Conservation (phyloP, 1,284 basidiomycete genomes). For the Puccinia triticina region DNA sequence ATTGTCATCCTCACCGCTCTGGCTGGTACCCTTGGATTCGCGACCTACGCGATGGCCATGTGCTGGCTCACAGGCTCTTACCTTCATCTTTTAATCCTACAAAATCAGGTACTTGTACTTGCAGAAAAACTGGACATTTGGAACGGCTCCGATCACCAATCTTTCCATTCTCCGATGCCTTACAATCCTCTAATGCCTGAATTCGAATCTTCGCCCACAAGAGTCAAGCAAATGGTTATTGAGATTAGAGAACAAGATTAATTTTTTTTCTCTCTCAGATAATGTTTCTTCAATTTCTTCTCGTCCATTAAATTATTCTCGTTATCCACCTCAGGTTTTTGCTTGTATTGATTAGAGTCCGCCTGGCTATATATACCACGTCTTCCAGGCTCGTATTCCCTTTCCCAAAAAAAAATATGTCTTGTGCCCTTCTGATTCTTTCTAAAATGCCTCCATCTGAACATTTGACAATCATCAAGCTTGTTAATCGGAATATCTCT, state of each 20-base stretch:
- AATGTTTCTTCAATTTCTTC: not conserved
- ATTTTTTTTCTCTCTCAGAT: not conserved
- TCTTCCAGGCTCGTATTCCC: not conserved
- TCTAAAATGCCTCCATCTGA: no score
- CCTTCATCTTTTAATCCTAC: slow-evolving; percentile 42
- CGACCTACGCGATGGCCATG: slow-evolving; percentile 28
- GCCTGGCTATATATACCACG: not conserved
- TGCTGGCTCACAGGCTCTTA: slow-evolving; percentile 31
- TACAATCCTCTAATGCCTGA: slow-evolving; percentile 24
- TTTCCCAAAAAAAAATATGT: not conserved
- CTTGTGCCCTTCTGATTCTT: not conserved
- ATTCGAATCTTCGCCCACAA: slow-evolving; percentile 15
- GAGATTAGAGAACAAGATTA: slow-evolving; percentile 1
- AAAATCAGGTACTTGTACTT: slow-evolving; percentile 44
- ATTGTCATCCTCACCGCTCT: slow-evolving; percentile 39
- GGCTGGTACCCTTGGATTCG: slow-evolving; percentile 22
- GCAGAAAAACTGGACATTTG: slow-evolving; percentile 28
- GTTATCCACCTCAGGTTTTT: not conserved
- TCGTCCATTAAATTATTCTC: not conserved
- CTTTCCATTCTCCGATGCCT: not conserved
- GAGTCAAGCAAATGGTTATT: slow-evolving; percentile 20
- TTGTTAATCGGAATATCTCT: not conserved
- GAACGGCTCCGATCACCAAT: not conserved
- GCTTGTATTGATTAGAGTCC: slow-evolving; percentile 1
- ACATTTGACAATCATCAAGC: not conserved